Evolutionary conservation across 257 asterid species (phyloP).

Genomic region (Handroanthus guayacan): DNA sequence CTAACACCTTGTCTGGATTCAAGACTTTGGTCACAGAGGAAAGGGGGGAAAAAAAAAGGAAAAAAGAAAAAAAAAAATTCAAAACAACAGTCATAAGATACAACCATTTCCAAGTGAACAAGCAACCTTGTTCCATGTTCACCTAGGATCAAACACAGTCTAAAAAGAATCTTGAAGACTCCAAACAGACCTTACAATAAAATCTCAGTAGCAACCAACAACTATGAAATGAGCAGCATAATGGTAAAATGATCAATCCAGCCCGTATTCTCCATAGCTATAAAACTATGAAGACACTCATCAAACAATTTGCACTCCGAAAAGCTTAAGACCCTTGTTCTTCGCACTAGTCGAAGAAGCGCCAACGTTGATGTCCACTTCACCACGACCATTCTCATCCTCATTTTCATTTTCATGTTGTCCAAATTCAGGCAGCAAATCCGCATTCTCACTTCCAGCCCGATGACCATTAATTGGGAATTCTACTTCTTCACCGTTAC

Average conservation of each 20-base stretch:
- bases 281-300: not conserved
- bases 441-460: not conserved
- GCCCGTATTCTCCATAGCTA: not conserved
- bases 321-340: constrained; percentile 26
- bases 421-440: not conserved
- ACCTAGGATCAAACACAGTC: not conserved
- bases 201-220: not conserved
- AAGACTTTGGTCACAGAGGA: no score
- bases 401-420: not conserved
- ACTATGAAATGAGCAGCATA: not conserved
- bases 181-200: not conserved
- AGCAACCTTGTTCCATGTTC: no score
- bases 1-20: no score
- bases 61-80: no score
- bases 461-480: not conserved
- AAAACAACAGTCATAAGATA: no score
- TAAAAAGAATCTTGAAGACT: not conserved
- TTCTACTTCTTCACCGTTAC: not conserved
- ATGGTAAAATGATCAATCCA: not conserved
- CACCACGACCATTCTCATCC: not conserved
- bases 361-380: not conserved
- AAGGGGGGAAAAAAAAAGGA: no score
- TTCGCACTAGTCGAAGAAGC: not conserved
- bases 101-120: no score
- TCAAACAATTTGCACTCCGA: constrained; percentile 35